Base-by-base conservation (phyloP, 2,329 filamentous ascomycete species). In the Alternaria ventricosa region DNA sequence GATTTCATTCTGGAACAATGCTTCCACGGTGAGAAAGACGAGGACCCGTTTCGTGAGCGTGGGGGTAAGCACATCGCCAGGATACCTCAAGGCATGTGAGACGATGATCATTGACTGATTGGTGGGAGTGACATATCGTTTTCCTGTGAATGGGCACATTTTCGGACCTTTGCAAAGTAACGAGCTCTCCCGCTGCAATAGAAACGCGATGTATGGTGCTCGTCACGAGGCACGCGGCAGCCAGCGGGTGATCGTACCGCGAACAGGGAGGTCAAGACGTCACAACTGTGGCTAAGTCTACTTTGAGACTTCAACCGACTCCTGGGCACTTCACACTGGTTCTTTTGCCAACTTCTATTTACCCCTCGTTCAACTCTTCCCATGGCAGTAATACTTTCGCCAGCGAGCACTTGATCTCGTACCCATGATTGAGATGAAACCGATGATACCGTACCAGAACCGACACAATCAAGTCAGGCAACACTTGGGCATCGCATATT, bases 1-100 rank as follows among this genome's bases (percentile, higher is more conserved):
- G 22, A 30, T 55, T 22, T 53, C 41, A 54, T 54, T 47, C 36
- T 54, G 27, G 55, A 62, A 54, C 60, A 33, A 23, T n/a, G 22
- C 15, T 33, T 50, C 45, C 44, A 55, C 58, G 15, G 18, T 55
- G 20, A 11, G 43, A 18, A 53, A 4, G 5, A 28, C 23, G 30
- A 56, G 11, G n/a, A 56, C 11, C 25, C 10, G 25, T 27, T 18
- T 23, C 11, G 30, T 20, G 4, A 13, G n/a, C 41, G 23, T 36
- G 15, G 41, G 58, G 27, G 30, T 22, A 18, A 28, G 27, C 27
- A 44, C 27, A 27, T 57, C 9, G 44, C 43, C 13, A 57, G 55
- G 15, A 49, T 57, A 18, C 27, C 55, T 49, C 5, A 22, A 47
- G 6, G 43, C 30, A 13, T 47, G 30, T 18, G 22, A 50, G 44